phyloP scores from a whole-genome alignment of 306 rosid genomes.

The Glycyrrhiza uralensis region DNA sequence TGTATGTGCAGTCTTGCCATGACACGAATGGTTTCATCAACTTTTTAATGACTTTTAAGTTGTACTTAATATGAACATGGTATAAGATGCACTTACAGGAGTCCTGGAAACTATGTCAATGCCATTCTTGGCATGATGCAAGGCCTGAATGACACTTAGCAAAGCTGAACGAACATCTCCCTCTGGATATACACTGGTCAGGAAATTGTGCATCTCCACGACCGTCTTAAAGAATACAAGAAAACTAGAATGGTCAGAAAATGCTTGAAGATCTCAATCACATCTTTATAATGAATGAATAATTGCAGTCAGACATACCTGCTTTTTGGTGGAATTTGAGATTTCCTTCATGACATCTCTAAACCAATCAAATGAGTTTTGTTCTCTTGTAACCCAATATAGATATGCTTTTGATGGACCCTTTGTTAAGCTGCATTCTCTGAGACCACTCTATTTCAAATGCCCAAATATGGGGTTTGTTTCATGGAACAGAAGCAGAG shows the following conservation, averaged over 20 bases:
- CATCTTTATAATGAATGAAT: neutral
- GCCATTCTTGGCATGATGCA: slow-evolving; percentile 68
- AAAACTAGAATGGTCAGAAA: slow-evolving; percentile 30
- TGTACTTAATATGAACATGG: neutral
- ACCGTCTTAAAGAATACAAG: slow-evolving; percentile 39
- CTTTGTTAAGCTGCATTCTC: slow-evolving; percentile 46
- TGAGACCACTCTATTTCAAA: slow-evolving; percentile 51
- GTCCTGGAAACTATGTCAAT: slow-evolving; percentile 64
- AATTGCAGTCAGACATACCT: slow-evolving; percentile 39
- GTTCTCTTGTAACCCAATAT: slow-evolving; percentile 89
- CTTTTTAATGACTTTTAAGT: no score
- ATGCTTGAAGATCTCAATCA: slow-evolving; percentile 10
- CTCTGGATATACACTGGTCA: slow-evolving; percentile 66
- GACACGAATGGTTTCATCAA: neutral
- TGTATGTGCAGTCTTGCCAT: neutral
- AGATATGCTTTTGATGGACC: slow-evolving; percentile 71
- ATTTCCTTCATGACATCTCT: slow-evolving; percentile 70
- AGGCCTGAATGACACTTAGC: slow-evolving; percentile 63
- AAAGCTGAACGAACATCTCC: slow-evolving; percentile 73
- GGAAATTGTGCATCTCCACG: slow-evolving; percentile 81
- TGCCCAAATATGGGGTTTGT: slow-evolving; percentile 26
- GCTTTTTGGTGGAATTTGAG: slow-evolving; percentile 46
- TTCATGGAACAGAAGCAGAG: slow-evolving; percentile 29
- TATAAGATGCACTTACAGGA: slow-evolving; percentile 51
- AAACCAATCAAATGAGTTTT: slow-evolving; percentile 91